phyloP scores from a whole-genome alignment of 768 basidiomycete genomes.

The Pisolithus marmoratus region DNA sequence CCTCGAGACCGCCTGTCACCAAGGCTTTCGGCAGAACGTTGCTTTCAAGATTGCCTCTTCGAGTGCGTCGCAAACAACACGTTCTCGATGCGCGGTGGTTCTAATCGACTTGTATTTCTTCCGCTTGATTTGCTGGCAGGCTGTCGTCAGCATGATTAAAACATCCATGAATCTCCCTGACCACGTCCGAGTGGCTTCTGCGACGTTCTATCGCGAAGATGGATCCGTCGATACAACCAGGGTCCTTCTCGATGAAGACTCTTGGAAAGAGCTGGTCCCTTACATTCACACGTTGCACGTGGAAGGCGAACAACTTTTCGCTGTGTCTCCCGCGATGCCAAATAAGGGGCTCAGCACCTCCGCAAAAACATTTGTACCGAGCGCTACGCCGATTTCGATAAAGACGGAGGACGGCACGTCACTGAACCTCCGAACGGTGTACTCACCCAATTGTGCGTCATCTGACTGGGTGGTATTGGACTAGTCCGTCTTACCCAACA shows the following conservation, averaged over 20 bases:
- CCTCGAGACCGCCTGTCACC: slow-evolving; percentile 9
- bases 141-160: slow-evolving; percentile 22
- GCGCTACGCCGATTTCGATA: slow-evolving; percentile 11
- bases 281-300: slow-evolving; percentile 27
- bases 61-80: slow-evolving; percentile 14
- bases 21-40: slow-evolving; percentile 28
- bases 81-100: neutral
- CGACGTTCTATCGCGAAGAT: slow-evolving; percentile 26
- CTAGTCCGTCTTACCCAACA: slow-evolving; percentile 4
- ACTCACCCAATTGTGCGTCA: slow-evolving; percentile 22
- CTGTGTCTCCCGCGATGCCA: slow-evolving; percentile 7
- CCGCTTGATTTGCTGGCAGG: slow-evolving; percentile 7
- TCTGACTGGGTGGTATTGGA: neutral
- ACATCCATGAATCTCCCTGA: slow-evolving; percentile 16
- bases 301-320: slow-evolving; percentile 22
- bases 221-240: slow-evolving; percentile 20
- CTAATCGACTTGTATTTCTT: neutral
- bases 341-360: slow-evolving; percentile 15
- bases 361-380: slow-evolving; percentile 22
- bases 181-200: slow-evolving; percentile 15
- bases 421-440: slow-evolving; percentile 11
- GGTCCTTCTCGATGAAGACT: slow-evolving; percentile 25
- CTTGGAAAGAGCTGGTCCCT: slow-evolving; percentile 27
- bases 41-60: slow-evolving; percentile 27
- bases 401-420: slow-evolving; percentile 16